Evolutionary conservation across 306 rosid genomes (phyloP).

Genomic region (Inga leiocalycina): DNA sequence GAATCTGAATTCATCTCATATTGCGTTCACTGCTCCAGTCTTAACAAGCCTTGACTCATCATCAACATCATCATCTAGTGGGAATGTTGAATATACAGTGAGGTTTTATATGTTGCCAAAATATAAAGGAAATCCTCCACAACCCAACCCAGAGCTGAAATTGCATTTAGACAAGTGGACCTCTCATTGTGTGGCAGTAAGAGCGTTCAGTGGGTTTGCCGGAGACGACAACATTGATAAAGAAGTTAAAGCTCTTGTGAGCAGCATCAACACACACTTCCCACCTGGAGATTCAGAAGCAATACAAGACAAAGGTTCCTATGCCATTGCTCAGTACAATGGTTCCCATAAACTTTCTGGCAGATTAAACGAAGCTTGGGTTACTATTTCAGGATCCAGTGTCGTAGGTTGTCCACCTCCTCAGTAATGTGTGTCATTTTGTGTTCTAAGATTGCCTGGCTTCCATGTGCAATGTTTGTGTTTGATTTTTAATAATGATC

Average conservation of each 20-base stretch:
- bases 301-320: constrained; percentile 41
- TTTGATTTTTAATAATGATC: constrained; percentile 16
- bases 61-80: constrained; percentile 2
- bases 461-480: not conserved
- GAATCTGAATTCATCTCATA: constrained; percentile 49
- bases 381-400: constrained; percentile 43
- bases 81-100: constrained; percentile 36
- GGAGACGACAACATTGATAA: constrained; percentile 50
- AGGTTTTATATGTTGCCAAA: constrained; percentile 48
- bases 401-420: constrained; percentile 37
- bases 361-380: constrained; percentile 81
- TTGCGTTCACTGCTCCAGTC: constrained; percentile 63
- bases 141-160: constrained; percentile 57
- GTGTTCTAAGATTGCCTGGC: not conserved
- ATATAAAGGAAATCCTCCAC: constrained; percentile 51
- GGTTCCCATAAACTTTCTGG: constrained; percentile 40
- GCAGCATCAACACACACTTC: constrained; percentile 44
- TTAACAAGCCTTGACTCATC: constrained; percentile 52
- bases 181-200: constrained; percentile 61
- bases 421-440: not conserved
- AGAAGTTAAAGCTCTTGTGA: constrained; percentile 55
- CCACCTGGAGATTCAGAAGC: constrained; percentile 14
- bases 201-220: constrained; percentile 73
- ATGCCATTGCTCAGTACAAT: constrained; percentile 75
- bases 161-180: constrained; percentile 57